Percentiles rank a stretch among this genome's conserved stretches.
Evolutionary conservation across 257 asterid genomes (phyloP).

Genomic region (Jaltomata sinuosa): DNA sequence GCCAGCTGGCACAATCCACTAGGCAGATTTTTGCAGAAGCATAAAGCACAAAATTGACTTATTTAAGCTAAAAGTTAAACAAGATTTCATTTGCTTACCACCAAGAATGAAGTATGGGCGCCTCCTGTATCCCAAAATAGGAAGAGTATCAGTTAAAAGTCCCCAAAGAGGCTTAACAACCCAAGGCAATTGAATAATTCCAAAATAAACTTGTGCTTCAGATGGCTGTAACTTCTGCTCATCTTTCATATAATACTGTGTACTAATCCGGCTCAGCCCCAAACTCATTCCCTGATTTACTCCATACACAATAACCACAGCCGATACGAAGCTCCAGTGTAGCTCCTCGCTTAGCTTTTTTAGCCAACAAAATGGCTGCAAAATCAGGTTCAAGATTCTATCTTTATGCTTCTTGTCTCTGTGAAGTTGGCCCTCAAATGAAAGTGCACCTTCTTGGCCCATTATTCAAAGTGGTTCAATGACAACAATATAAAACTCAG

Average conservation of each 20-base stretch:
- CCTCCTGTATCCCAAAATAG: conserved; percentile 42
- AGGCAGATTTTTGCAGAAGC: not conserved
- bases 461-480: not conserved
- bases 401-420: conserved; percentile 10
- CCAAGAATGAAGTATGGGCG: conserved; percentile 50
- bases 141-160: conserved; percentile 48
- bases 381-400: conserved; percentile 15
- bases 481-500: not conserved
- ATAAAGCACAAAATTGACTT: not conserved
- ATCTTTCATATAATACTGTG: conserved; percentile 70
- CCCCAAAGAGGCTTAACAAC: conserved; percentile 74
- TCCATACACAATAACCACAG: conserved; percentile 50
- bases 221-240: conserved; percentile 67
- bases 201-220: conserved; percentile 45
- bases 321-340: conserved; percentile 45
- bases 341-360: conserved; percentile 38
- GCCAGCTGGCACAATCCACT: not conserved
- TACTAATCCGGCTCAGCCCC: conserved; percentile 44
- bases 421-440: conserved; percentile 13
- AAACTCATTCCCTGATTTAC: conserved; percentile 52
- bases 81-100: conserved; percentile 5
- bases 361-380: conserved; percentile 51
- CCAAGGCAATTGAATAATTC: conserved; percentile 63
- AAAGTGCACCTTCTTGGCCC: conserved; percentile 30
- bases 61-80: not conserved